Base-by-base conservation (phyloP, 768 basidiomycete genomes). In the Xerocomellus amylosporus region DNA sequence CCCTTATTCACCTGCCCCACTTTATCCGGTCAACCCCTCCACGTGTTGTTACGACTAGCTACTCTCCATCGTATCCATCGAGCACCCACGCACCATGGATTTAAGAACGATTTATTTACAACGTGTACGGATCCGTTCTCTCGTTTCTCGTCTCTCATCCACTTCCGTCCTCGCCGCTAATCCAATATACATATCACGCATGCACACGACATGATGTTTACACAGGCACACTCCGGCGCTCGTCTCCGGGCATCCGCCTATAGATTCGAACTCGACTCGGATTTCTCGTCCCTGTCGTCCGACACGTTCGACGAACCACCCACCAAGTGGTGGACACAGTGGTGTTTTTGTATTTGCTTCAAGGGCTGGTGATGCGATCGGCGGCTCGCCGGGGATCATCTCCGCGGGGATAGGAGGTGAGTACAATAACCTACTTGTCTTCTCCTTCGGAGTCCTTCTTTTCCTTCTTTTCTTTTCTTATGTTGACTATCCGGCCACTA, bases 231-330 rank as follows among this genome's bases (percentile, higher is more conserved):
- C 22, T 46, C 47, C 24, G 24, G 24, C 24, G 33, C 37, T 9
- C 54, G 51, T 49, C 39, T 55, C 15, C 48, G 55, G 45, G 10
- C 50, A 2, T 51, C 58, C 10, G 52, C 64, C 19, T 56, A 70
- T n/a, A 13, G 30, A 31, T 60, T 70, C 34, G 58, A 65, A 39
- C 19, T 58, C 34, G 66, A 67, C 47, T 65, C 67, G 31, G 59
- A 62, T 19, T n/a, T 51, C 4, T 70, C 63, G 2, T 69, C 67
- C 12, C 33, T 31, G 19, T 70, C 65, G 24, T 60, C 63, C 14
- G 62, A 65, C 30, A 60, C 61, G 30, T 64, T 63, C 39, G 65
- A 68, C 34, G 61, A 66, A 5, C 53, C 47, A 1, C 57, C 53
- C 5, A 12, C 37, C 31, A 66, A 59, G 20, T 68, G 65, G 64